Evolutionary conservation across 2,329 filamentous ascomycete genomes (phyloP).

Genomic region (Xenoacremonium recifei): DNA sequence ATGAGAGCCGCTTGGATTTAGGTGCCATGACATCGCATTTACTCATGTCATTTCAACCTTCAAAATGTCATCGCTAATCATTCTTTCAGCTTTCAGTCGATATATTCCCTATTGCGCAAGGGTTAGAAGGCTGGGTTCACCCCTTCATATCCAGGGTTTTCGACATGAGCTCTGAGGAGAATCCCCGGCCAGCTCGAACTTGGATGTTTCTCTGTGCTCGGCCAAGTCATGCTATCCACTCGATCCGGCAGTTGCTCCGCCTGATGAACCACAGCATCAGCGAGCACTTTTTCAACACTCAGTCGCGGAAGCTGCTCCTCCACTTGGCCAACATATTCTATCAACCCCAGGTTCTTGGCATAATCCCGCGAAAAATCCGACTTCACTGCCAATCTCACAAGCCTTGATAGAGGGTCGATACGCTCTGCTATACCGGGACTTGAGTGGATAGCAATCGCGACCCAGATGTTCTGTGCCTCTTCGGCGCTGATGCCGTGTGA

Average conservation of each 20-base stretch:
- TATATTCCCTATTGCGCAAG: no score
- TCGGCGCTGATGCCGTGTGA: slow-evolving; percentile 21
- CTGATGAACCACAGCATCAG: slow-evolving; percentile 27
- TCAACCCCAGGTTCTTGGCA: slow-evolving; percentile 1
- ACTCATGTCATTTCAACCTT: no score
- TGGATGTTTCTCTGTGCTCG: slow-evolving; percentile 26
- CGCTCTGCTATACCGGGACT: slow-evolving; percentile 36
- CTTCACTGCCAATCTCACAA: slow-evolving; percentile 30
- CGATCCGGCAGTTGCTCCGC: slow-evolving; percentile 16
- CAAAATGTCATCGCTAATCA: no score
- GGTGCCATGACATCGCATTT: no score
- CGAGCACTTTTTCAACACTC: slow-evolving; percentile 23
- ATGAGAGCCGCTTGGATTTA: no score
- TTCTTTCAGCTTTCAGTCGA: no score
- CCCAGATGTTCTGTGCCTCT: slow-evolving; percentile 31
- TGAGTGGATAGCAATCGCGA: slow-evolving; percentile 34
- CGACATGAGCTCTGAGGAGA: slow-evolving; percentile 27
- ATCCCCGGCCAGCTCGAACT: slow-evolving; percentile 30
- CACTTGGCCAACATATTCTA: slow-evolving; percentile 13
- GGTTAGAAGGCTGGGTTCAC: slow-evolving; percentile 28
- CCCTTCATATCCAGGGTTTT: slow-evolving; percentile 27
- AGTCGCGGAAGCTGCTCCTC: slow-evolving; percentile 24
- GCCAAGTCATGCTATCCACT: slow-evolving; percentile 24
- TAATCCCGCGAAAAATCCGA: slow-evolving; percentile 27
- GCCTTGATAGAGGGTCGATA: slow-evolving; percentile 30